Percentiles rank a stretch among this genome's conserved stretches.
Conservation (phyloP, 805 yeast genomes). For the Ogataea angusta region DNA sequence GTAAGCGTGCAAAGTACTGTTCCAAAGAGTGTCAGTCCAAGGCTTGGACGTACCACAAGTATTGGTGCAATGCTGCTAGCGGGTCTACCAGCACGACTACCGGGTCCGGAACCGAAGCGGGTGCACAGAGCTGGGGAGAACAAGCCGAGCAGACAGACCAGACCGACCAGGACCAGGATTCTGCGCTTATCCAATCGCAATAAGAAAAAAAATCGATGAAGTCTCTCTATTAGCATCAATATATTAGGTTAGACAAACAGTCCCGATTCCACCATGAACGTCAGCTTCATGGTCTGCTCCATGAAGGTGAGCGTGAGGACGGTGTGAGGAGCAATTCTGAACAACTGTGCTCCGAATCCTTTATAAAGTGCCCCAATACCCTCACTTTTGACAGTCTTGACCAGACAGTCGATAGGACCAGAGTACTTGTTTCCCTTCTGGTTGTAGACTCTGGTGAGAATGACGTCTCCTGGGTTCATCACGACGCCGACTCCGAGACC, state of each 20-base stretch:
- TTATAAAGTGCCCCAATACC: constrained; percentile 89
- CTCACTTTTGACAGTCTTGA: constrained; percentile 77
- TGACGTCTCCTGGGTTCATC: constrained; percentile 98
- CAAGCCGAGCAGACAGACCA: constrained; percentile 4
- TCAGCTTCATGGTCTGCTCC: constrained; percentile 86
- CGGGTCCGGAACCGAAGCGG: constrained; percentile 8
- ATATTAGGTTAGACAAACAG: constrained; percentile 13
- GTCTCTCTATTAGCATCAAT: constrained; percentile 2
- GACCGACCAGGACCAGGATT: constrained; percentile 3
- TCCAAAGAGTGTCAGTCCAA: constrained; percentile 85
- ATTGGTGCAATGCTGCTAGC: constrained; percentile 70
- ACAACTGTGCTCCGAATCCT: constrained; percentile 90
- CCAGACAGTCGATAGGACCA: constrained; percentile 86
- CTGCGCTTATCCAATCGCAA: not conserved
- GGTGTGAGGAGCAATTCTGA: constrained; percentile 95
- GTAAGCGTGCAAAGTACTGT: constrained; percentile 94
- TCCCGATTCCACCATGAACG: constrained; percentile 39
- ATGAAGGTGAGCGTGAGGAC: constrained; percentile 84
- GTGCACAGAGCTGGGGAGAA: constrained; percentile 2
- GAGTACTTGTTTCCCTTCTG: constrained; percentile 84
- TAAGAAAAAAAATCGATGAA: not conserved
- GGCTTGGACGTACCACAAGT: constrained; percentile 91
- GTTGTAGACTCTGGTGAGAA: constrained; percentile 91
- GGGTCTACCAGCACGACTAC: constrained; percentile 12
- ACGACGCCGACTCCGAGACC: constrained; percentile 93